phyloP scores from a whole-genome alignment of 441 rosid species.

The Adansonia rubrostipa region DNA sequence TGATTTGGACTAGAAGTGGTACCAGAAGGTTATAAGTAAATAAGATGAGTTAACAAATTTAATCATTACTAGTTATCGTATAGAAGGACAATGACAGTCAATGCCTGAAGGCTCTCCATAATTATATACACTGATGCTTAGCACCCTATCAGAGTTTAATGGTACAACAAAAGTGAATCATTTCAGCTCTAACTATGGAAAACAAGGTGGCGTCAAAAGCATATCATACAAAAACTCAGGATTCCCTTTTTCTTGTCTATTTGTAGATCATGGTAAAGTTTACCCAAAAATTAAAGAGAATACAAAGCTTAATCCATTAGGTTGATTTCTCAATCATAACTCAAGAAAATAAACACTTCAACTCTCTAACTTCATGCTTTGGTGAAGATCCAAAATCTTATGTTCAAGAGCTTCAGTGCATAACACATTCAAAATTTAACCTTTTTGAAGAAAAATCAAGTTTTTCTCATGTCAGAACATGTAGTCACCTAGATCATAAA shows the following conservation, averaged over 20 bases:
- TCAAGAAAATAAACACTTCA: conserved; percentile 5
- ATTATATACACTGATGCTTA: background rate
- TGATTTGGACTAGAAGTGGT: conserved; percentile 2
- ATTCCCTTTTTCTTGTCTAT: background rate
- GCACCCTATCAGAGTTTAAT: background rate
- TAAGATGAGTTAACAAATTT: background rate
- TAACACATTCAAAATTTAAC: background rate
- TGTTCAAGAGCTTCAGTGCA: background rate
- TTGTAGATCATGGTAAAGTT: background rate
- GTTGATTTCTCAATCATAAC: background rate
- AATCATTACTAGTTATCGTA: background rate
- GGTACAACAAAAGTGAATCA: background rate
- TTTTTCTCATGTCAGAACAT: background rate
- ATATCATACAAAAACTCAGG: background rate
- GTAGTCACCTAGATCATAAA: background rate
- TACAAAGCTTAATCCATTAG: background rate
- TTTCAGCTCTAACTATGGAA: background rate
- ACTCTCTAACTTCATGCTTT: background rate
- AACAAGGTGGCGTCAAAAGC: background rate
- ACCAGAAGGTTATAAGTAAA: background rate
- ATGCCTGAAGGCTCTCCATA: background rate
- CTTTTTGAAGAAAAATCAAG: background rate
- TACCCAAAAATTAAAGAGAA: background rate
- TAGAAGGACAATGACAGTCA: background rate
- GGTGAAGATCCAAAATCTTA: background rate